Percentiles rank a stretch among this genome's conserved stretches.
phyloP scores from a whole-genome alignment of 1,284 basidiomycete species.

The Rugosomyces carneus region DNA sequence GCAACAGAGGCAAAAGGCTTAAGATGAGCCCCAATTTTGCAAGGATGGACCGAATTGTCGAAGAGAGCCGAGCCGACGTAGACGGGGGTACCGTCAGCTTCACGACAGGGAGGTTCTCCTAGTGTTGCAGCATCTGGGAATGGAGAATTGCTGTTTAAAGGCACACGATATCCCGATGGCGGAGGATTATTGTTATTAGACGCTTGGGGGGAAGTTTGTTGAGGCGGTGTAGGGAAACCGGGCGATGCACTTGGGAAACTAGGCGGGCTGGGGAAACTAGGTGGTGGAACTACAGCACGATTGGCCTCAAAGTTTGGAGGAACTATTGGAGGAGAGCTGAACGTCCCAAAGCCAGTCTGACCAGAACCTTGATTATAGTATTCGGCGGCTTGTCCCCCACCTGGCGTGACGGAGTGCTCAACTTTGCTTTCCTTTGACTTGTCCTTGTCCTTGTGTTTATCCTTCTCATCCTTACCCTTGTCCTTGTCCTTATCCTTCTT shows the following conservation, averaged over 20 bases:
- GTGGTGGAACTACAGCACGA: slow-evolving; percentile 1
- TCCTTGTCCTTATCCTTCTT: slow-evolving; percentile 14
- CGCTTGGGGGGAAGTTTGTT: slow-evolving; percentile 1
- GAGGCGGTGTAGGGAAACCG: slow-evolving; percentile 9
- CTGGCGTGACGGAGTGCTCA: slow-evolving; percentile 6
- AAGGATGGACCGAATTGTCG: slow-evolving; percentile 64
- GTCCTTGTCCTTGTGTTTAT: slow-evolving; percentile 11
- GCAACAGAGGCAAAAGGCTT: slow-evolving; percentile 48
- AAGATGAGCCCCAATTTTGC: slow-evolving; percentile 66
- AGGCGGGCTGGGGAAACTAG: slow-evolving; percentile 5
- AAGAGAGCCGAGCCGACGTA: slow-evolving; percentile 70
- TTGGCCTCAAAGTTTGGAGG: slow-evolving; percentile 16
- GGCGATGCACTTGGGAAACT: slow-evolving; percentile 13
- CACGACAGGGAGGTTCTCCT: slow-evolving; percentile 43
- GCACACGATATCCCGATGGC: slow-evolving; percentile 59
- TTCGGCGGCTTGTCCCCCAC: background rate
- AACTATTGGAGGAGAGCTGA: slow-evolving; percentile 16
- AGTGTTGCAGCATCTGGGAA: slow-evolving; percentile 42
- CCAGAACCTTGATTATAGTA: background rate
- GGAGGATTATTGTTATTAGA: slow-evolving; percentile 27
- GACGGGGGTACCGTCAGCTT: slow-evolving; percentile 54
- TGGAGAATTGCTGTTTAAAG: slow-evolving; percentile 37
- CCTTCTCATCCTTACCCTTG: slow-evolving; percentile 11
- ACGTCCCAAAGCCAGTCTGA: slow-evolving; percentile 10
- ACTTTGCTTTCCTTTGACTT: slow-evolving; percentile 15